Evolutionary conservation across 2,329 filamentous ascomycete genomes (phyloP).

Genomic region (Neonectria punicea): DNA sequence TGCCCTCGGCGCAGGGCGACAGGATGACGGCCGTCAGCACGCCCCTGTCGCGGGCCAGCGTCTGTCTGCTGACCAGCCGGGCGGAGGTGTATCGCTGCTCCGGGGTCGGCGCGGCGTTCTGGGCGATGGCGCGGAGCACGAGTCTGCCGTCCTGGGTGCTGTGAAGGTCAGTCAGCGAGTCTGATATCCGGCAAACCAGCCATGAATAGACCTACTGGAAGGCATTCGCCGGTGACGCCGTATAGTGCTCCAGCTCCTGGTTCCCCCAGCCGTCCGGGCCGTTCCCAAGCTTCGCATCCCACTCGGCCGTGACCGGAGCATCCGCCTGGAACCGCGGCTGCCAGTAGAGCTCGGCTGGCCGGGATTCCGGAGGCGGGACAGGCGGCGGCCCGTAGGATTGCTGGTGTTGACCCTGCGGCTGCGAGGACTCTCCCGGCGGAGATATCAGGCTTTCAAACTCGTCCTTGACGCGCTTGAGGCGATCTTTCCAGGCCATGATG

Average conservation of each 20-base stretch:
- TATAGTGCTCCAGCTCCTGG: constrained; percentile 69
- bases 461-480: constrained; percentile 52
- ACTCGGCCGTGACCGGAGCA: constrained; percentile 60
- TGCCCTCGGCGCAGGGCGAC: constrained; percentile 64
- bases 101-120: constrained; percentile 45
- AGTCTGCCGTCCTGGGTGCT: constrained; percentile 61
- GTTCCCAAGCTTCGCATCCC: constrained; percentile 63
- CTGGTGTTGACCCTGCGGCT: constrained; percentile 20
- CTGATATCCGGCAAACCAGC: no score
- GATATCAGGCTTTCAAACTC: constrained; percentile 50
- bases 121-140: constrained; percentile 62
- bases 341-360: constrained; percentile 57
- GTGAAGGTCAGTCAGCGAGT: neutral
- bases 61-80: constrained; percentile 63
- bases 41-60: constrained; percentile 61
- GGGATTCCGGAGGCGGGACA: constrained; percentile 28
- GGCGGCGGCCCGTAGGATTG: constrained; percentile 28
- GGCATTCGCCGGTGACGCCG: constrained; percentile 58
- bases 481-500: constrained; percentile 51
- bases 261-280: constrained; percentile 72
- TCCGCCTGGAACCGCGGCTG: constrained; percentile 59
- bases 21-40: constrained; percentile 62
- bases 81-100: constrained; percentile 64
- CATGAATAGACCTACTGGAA: constrained; percentile 56
- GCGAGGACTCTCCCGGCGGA: constrained; percentile 35